Evolutionary conservation across 2,329 filamentous ascomycete genomes (phyloP), one percentile per base, ranked within the genome.

Genomic region (Teratosphaeria gauchensis): DNA sequence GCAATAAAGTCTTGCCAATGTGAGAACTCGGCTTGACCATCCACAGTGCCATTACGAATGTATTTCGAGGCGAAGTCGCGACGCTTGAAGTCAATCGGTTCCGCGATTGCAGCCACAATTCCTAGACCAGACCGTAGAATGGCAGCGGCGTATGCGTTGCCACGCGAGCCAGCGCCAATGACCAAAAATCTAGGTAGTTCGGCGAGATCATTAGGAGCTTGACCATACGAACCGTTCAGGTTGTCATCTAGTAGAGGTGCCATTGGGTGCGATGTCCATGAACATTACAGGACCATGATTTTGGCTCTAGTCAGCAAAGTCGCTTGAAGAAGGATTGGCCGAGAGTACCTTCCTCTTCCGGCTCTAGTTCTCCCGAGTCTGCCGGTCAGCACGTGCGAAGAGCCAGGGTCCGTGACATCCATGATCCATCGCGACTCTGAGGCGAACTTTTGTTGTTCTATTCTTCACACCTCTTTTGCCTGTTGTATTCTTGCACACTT

Each of bases 121-220:
- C 87, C 89, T 63, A 84, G 82, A 60, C 83, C 86, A 19, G 83
- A 83, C 16, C 79, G 77, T n/a, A 76, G 73, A 8, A 90, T 84
- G 56, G 86, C 86, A 60, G 80, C 78, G 33, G 87, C 88, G 71
- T 95, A 95, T 32, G 84, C 82, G 56, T 82, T 80, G 14, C 91
- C 91, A 38, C 91, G 85, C 54, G 87, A 89, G 35, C 91, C 90
- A 7, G 89, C 90, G 21, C 91, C 91, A 65, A 95, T 86, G 67
- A 95, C 82, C 58, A 95, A 79, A 67, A 95, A 84, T 55, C 86
- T 84, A 35, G 70, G 69, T 5, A 6, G 19, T 6, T 48, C n/a
- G 9, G 19, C 42, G 19, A 19, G 16, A 8, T n/a, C 19, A 8
- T 48, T 21, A n/a, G 2, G 4, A 11, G 42, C n/a, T 8, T 8